Evolutionary conservation across 768 basidiomycete genomes (phyloP), one percentile per base, ranked within the genome.

Genomic region (Gloeostereum incarnatum): DNA sequence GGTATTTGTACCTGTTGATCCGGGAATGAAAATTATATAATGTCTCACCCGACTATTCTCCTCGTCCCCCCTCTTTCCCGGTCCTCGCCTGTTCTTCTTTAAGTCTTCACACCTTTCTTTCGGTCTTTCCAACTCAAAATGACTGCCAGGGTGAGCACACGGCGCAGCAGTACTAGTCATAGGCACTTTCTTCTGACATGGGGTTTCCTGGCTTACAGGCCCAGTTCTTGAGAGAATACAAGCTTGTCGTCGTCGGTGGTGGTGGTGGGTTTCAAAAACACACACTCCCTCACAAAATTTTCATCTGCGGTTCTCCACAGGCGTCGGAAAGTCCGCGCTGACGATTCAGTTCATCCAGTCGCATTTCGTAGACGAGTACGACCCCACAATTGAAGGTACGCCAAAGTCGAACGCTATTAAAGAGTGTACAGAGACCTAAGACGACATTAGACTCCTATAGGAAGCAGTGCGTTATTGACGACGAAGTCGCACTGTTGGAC

Each of bases 281-380:
- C n/a, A n/a, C n/a, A n/a, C n/a, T n/a, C n/a, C n/a, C n/a, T 8
- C 26, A 8, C 26, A 29, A 29, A 14, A 29, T 29, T 29, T 29
- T 14, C 10, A 29, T 10, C 27, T 29, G n/a, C 13, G 17, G 32
- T 7, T 31, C 22, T 40, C 3, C 16, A 32, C 7, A 27, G 37
- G 34, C 36, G 82, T 78, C 41, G 84, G 83, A 20, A 87, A 98
- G 70, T 92, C 89, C 35, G 90, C 90, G 17, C 60, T 96, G 62
- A 97, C 94, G 34, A 96, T 97, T 52, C 93, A 97, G 57, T 97
- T 97, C 69, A 94, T 97, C 50, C 93, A 97, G 56, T 84, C 81
- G 48, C 83, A 87, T 55, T 91, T 90, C 52, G 88, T 91, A 41
- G 83, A 89, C 58, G 86, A 91, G 58, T 91, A 71, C 49, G 91